Evolutionary conservation across 2,329 filamentous ascomycete genomes (phyloP).

Genomic region (Fusarium nygamai): DNA sequence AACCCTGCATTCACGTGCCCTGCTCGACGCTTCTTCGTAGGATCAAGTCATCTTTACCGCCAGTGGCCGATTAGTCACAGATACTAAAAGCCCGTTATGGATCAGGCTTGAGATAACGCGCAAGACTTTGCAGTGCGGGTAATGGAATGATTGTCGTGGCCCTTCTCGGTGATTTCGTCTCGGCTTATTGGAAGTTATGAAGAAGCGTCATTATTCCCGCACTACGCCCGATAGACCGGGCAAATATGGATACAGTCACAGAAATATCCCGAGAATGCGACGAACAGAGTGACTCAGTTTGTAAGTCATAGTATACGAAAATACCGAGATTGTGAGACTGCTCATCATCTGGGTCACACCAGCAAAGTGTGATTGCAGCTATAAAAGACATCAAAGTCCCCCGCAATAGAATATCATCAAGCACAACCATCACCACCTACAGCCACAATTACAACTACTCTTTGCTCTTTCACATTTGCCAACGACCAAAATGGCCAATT

Average conservation of each 20-base stretch:
- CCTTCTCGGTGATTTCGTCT: not conserved
- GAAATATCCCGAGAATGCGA: not conserved
- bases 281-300: accelerated
- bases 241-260: not conserved
- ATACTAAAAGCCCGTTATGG: accelerated
- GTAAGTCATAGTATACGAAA: accelerated
- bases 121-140: accelerated
- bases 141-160: accelerated
- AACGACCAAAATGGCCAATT: slow-evolving; percentile 11
- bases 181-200: not conserved
- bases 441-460: accelerated
- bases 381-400: accelerated
- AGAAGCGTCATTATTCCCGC: not conserved
- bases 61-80: accelerated
- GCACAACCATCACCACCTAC: too few species aligned
- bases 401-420: not conserved
- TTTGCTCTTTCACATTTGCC: too few species aligned
- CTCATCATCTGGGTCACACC: accelerated
- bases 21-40: accelerated
- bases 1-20: accelerated
- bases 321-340: not conserved
- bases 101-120: accelerated
- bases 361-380: accelerated
- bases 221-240: not conserved
- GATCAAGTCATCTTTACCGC: not conserved